Evolutionary conservation across 805 yeast species (phyloP).

Genomic region (Lipomyces lipofer): DNA sequence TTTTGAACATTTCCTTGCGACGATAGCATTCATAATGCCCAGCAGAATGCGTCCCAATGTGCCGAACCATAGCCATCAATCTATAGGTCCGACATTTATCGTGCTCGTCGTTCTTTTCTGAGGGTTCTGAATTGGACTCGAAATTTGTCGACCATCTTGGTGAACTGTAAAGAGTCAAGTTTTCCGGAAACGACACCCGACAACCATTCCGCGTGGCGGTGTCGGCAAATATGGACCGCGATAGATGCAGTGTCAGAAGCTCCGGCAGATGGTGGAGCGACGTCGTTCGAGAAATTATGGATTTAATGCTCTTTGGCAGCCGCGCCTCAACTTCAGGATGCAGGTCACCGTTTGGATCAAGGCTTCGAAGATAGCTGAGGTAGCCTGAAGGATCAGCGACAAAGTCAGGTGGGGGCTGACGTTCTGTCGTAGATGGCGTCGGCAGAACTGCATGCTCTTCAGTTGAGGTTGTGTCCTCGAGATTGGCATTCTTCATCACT

Average conservation of each 20-base stretch:
- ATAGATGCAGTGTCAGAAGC: constrained; percentile 75
- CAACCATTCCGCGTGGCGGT: constrained; percentile 74
- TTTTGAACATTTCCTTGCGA: constrained; percentile 48
- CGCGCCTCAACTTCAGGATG: constrained; percentile 44
- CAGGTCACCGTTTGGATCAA: constrained; percentile 62
- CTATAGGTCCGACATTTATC: constrained; percentile 44
- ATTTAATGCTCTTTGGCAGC: constrained; percentile 50
- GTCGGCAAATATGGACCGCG: constrained; percentile 76
- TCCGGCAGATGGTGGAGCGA: constrained; percentile 66
- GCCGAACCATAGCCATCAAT: constrained; percentile 74
- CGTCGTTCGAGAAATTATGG: constrained; percentile 68
- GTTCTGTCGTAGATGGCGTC: too few relatives aligned
- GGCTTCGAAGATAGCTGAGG: constrained; percentile 45
- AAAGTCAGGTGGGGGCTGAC: too few relatives aligned
- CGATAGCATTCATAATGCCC: constrained; percentile 44
- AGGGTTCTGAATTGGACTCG: too few relatives aligned
- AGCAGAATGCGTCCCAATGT: constrained; percentile 63
- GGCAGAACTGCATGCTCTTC: too few relatives aligned
- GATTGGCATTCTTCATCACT: background rate
- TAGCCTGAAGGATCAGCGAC: constrained; percentile 39
- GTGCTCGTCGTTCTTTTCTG: too few relatives aligned
- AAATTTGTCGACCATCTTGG: too few relatives aligned
- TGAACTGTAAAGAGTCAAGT: constrained; percentile 44
- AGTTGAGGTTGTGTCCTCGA: background rate
- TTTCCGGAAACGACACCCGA: constrained; percentile 63